Evolutionary conservation across 1,284 basidiomycete genomes (phyloP), one percentile per base, ranked within the genome.

Genomic region (Boletus semigastroideus): DNA sequence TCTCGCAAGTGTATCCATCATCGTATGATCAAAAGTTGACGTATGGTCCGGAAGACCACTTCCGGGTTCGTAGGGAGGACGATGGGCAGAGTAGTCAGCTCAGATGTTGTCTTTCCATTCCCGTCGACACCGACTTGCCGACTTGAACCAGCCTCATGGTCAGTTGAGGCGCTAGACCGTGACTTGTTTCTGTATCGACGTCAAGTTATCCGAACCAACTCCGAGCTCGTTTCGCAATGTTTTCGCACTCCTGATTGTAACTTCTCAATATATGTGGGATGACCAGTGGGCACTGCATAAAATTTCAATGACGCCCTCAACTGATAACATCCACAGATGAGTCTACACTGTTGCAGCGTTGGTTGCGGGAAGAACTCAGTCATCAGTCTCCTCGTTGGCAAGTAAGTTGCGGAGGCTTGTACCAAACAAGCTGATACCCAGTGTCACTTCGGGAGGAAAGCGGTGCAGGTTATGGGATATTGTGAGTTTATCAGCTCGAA

Each of bases 391-490:
- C 58, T 69, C 49, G 53, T 57, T 1, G 62, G 42, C 14, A 48
- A 56, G 33, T 33, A 44, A 13, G 42, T 63, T 25, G 61, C 67
- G 4, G 63, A 64, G 16, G 48, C 56, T 28, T 69, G 64, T 25
- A 69, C 64, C 14, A 68, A 3, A 36, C 62, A 58, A 31, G 62
- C 65, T 47, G 54, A 44, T 66, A 65, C 50, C 57, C 53, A 16
- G 27, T 68, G 38, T 50, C 57, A 14, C 28, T 68, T 5, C 51
- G 48, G 28, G 52, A 46, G n/a, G 61, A 51, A 41, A 49, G 25
- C 25, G 40, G 14, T 59, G 63, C 41, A 61, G 56, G 16, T 31
- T 74, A 30, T 75, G 69, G 65, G 63, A 65, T 46, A 68, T 66
- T 17, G 67, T 54, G 54, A 64, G 63, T 5, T 65, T 65, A 64